These are phyloP conservation scores for Rhizophora apiculata DNA, from an alignment of 345 rosid genomes.

Conservation along the genomic window DNA sequence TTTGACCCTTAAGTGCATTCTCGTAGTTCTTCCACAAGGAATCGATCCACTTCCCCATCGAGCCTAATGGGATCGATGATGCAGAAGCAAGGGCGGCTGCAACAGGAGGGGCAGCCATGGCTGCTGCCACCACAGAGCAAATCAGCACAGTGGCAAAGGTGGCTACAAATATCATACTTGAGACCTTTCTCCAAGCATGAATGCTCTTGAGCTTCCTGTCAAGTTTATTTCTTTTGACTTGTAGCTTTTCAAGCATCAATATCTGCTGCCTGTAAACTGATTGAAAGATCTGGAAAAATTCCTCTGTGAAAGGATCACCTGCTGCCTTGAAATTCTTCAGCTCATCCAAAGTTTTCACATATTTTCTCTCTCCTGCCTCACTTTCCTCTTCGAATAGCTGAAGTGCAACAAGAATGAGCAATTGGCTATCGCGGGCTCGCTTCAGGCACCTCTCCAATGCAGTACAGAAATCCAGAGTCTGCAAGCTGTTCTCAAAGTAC, in stretches of 20 bases:
- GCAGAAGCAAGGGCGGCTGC: conserved; percentile 92
- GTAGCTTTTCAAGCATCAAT: conserved; percentile 73
- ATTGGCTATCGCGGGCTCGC: conserved; percentile 74
- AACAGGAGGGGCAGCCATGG: conserved; percentile 83
- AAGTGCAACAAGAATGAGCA: conserved; percentile 66
- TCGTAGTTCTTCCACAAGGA: conserved; percentile 81
- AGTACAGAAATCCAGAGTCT: conserved; percentile 77
- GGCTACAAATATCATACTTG: conserved; percentile 72
- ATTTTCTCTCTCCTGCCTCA: conserved; percentile 36
- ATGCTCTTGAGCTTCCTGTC: conserved; percentile 74
- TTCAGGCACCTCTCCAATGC: conserved; percentile 78
- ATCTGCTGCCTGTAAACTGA: conserved; percentile 70
- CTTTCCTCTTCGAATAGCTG: conserved; percentile 84
- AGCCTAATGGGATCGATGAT: conserved; percentile 58
- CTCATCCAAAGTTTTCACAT: conserved; percentile 68
- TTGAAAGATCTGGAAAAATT: conserved; percentile 73
- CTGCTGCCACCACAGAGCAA: conserved; percentile 88
- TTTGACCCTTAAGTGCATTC: conserved; percentile 67
- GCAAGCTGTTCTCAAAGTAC: conserved; percentile 84
- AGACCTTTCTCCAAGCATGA: conserved; percentile 81
- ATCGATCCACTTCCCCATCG: conserved; percentile 94
- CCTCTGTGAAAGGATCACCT: conserved; percentile 76
- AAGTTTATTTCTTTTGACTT: conserved; percentile 64
- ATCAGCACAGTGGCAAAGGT: conserved; percentile 73
- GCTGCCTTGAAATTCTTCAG: conserved; percentile 75